These are phyloP conservation scores for Kodamaea sagamina DNA, from an alignment of 805 yeast species.

Conservation along the genomic window DNA sequence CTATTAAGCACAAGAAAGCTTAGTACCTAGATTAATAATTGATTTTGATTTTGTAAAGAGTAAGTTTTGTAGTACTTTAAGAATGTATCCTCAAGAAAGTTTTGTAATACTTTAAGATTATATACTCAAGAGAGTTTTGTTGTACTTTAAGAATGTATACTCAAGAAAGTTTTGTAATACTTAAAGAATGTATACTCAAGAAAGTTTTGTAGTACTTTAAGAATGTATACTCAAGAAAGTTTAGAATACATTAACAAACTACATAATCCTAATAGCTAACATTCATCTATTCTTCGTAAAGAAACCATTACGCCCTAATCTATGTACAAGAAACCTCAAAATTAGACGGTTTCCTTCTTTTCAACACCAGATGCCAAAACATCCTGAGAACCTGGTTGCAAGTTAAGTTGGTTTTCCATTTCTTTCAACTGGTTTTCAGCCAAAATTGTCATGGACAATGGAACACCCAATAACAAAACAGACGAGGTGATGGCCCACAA, in stretches of 20 bases:
- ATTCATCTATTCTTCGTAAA: not conserved
- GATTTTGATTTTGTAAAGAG: not conserved
- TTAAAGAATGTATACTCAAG: too few relatives aligned
- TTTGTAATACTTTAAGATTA: too few relatives aligned
- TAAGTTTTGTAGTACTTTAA: too few relatives aligned
- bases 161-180: too few relatives aligned
- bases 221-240: too few relatives aligned
- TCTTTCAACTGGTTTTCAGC: conserved; percentile 93
- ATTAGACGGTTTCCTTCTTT: conserved; percentile 25
- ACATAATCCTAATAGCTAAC: too few relatives aligned
- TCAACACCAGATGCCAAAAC: conserved; percentile 67
- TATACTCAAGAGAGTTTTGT: too few relatives aligned
- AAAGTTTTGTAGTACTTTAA: too few relatives aligned
- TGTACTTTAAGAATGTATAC: too few relatives aligned
- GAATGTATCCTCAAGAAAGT: too few relatives aligned
- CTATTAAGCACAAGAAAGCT: conserved; percentile 75
- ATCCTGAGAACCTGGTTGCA: conserved; percentile 77
- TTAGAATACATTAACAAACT: too few relatives aligned
- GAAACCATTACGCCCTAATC: not conserved
- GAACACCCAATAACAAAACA: conserved; percentile 85
- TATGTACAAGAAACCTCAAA: conserved; percentile 7
- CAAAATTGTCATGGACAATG: conserved; percentile 83
- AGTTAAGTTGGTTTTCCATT: conserved; percentile 86
- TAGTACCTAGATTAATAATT: conserved; percentile 3
- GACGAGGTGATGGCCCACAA: conserved; percentile 88